phyloP scores from a whole-genome alignment of 306 rosid species.

The Pyrus communis region DNA sequence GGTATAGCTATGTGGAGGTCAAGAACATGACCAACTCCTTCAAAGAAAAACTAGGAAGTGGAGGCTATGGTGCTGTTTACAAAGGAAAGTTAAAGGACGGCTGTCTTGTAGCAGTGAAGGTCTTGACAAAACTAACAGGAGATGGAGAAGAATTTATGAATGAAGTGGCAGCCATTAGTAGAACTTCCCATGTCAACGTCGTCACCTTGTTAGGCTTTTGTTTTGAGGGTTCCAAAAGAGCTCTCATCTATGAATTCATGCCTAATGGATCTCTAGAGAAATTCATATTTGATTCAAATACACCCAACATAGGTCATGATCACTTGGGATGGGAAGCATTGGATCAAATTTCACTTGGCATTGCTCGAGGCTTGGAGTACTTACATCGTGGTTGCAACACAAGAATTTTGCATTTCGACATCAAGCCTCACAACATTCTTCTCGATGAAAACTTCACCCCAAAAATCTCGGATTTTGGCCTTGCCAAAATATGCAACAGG shows the following conservation, averaged over 20 bases:
- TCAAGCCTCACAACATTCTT: conserved; percentile 34
- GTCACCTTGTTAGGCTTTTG: conserved; percentile 16
- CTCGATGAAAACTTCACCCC: conserved; percentile 13
- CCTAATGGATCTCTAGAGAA: conserved; percentile 43
- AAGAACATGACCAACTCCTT: conserved; percentile 28
- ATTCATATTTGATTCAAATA: conserved; percentile 23
- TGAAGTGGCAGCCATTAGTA: conserved; percentile 29
- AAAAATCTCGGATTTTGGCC: conserved; percentile 40
- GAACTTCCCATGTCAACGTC: conserved; percentile 21
- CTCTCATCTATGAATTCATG: conserved; percentile 37
- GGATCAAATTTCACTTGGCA: conserved; percentile 24
- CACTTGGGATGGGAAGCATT: conserved; percentile 23
- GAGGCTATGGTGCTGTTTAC: conserved; percentile 34
- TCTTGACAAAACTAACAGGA: conserved; percentile 23
- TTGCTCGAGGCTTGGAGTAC: conserved; percentile 39
- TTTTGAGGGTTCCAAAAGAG: conserved; percentile 10
- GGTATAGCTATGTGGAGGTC: conserved; percentile 20
- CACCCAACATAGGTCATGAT: not conserved
- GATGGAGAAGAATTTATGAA: conserved; percentile 32
- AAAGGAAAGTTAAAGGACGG: conserved; percentile 26
- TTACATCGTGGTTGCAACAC: conserved; percentile 33
- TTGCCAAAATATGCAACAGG: conserved; percentile 27
- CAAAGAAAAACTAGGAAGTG: conserved; percentile 25
- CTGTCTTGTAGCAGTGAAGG: conserved; percentile 23
- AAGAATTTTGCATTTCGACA: conserved; percentile 39